Conservation (phyloP, 352 stramenopile species). For the Aphanomyces stellatus region DNA sequence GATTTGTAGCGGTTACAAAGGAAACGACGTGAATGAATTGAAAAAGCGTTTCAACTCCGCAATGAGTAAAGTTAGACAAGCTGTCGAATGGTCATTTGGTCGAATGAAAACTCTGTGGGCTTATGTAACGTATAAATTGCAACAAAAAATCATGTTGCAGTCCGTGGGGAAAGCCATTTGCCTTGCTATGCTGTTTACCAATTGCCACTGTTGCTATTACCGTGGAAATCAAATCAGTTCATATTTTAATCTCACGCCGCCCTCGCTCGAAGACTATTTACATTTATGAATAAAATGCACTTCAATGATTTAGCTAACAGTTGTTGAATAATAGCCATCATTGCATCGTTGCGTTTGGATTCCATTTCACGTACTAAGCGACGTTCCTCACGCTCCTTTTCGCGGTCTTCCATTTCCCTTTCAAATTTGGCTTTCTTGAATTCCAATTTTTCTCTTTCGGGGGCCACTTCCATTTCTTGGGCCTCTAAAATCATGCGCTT, state of each 20-base stretch:
- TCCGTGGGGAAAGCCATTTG: not conserved
- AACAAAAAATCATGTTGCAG: slow-evolving; percentile 9
- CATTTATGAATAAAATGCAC: no score
- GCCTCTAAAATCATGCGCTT: not conserved
- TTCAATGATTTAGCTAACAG: not conserved
- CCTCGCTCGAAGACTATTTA: not conserved
- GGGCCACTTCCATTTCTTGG: not conserved
- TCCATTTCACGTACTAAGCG: not conserved
- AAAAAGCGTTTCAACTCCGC: slow-evolving; percentile 8
- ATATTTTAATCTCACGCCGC: not conserved
- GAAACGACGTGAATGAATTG: not conserved
- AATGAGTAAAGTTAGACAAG: slow-evolving; percentile 19
- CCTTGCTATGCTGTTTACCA: slow-evolving; percentile 2
- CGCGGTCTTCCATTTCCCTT: not conserved
- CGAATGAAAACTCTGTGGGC: slow-evolving; percentile 18
- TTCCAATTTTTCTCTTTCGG: not conserved
- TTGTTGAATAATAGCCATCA: not conserved
- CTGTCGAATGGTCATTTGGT: slow-evolving; percentile 22
- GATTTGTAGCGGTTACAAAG: slow-evolving; percentile 16
- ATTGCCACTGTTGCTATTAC: not conserved
- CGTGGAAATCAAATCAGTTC: not conserved
- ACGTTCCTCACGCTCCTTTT: not conserved
- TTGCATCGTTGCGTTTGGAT: not conserved
- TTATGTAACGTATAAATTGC: slow-evolving; percentile 16
- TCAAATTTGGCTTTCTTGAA: not conserved